Evolutionary conservation across 2,329 filamentous ascomycete genomes (phyloP), one percentile per base, ranked within the genome.

Genomic region (Xylariaceae sp.): DNA sequence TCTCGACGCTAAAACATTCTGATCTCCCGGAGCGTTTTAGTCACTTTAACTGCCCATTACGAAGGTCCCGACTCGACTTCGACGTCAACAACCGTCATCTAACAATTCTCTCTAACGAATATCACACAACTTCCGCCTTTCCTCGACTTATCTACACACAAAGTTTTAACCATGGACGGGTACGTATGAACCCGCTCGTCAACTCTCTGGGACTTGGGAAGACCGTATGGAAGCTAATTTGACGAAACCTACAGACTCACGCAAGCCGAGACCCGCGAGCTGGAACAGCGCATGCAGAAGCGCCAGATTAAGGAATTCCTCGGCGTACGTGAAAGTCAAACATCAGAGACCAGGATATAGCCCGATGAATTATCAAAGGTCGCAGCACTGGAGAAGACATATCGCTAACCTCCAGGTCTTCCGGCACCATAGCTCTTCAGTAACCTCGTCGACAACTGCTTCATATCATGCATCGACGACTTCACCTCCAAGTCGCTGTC

Each of bases 221-320:
- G 39, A 39, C 2, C 26, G 50, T 41, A 7, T 7, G 29, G 39
- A 47, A 26, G 32, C 50, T 53, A 50, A 61, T 39, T 30, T 8
- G 31, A 46, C 43, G 30, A 42, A 6, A 42, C n/a, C 6, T 30
- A 35, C 58, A 80, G 79, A 71, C 87, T 95, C 71, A 89, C 83
- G 65, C 71, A 80, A 67, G 73, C 84, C 67, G 92, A 97, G 80
- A 89, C 95, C 79, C 88, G 89, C 76, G 89, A 94, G 80, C 88
- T 99, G 71, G 87, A 95, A 75, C 77, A 84, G 76, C 90, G 94
- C 74, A 91, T 99, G 84, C 91, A 97, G 79, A 88, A 89, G 77
- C 95, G 94, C 76, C 94, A 99, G 77, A 89, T 99, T 81, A 96
- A 96, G 78, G 92, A 97, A 72, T 97, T 99, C 72, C 96, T 97